These are phyloP conservation scores for Seiridium cupressi DNA, from an alignment of 2,329 filamentous ascomycete species.

Conservation along the genomic window DNA sequence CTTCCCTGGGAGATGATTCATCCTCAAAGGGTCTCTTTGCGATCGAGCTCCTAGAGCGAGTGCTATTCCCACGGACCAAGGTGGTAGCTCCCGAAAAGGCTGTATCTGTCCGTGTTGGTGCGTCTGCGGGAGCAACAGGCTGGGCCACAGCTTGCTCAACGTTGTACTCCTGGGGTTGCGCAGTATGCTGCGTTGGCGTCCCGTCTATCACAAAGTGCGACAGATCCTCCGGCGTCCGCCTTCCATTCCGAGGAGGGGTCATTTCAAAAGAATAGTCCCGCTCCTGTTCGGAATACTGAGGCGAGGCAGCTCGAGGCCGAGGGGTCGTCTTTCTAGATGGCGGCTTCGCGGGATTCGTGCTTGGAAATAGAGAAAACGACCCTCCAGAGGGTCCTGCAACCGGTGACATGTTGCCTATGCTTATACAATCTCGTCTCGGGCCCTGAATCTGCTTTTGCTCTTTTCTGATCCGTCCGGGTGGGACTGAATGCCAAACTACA, in stretches of 20 bases:
- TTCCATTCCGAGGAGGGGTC: constrained; percentile 26
- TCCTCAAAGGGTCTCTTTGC: constrained; percentile 50
- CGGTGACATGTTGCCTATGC: constrained; percentile 3
- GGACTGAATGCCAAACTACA: not conserved
- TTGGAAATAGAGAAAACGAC: constrained; percentile 56
- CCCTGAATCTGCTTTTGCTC: not conserved
- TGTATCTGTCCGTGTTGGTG: constrained; percentile 46
- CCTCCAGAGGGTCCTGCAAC: constrained; percentile 30
- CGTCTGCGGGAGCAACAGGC: constrained; percentile 38
- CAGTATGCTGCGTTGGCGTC: constrained; percentile 16
- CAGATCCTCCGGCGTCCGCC: constrained; percentile 23
- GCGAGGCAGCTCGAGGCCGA: constrained; percentile 23
- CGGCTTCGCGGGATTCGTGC: constrained; percentile 38
- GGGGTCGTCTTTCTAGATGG: constrained; percentile 42
- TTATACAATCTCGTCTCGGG: not conserved
- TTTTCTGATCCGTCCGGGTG: not conserved
- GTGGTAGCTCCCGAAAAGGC: constrained; percentile 51
- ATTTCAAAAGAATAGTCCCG: constrained; percentile 26
- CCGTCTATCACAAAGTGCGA: constrained; percentile 28
- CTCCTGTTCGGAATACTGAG: constrained; percentile 22
- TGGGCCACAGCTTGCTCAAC: constrained; percentile 31
- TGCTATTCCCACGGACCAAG: constrained; percentile 47
- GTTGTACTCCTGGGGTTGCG: constrained; percentile 22
- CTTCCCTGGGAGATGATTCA: constrained; percentile 18
- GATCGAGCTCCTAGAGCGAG: constrained; percentile 53